These are phyloP conservation scores for Laguncularia racemosa DNA, from an alignment of 345 rosid genomes.

Conservation along the genomic window DNA sequence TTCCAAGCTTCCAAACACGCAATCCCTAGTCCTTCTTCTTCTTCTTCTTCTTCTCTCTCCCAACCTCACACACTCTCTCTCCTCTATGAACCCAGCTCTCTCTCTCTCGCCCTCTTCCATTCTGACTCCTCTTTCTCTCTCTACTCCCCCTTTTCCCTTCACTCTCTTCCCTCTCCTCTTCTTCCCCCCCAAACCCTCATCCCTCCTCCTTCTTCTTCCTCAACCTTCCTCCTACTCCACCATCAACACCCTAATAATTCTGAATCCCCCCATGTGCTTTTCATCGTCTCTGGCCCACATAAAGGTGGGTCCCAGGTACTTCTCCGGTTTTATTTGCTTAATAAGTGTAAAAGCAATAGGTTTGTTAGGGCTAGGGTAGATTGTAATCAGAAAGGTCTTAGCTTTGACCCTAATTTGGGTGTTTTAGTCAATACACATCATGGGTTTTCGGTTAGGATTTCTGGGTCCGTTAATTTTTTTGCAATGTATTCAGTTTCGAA, in stretches of 20 bases:
- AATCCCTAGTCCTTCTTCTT: slow-evolving; percentile 24
- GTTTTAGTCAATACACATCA: slow-evolving; percentile 47
- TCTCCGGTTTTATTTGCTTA: slow-evolving; percentile 37
- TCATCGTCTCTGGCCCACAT: slow-evolving; percentile 47
- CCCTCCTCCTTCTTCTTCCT: slow-evolving; percentile 36
- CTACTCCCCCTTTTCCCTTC: slow-evolving; percentile 37
- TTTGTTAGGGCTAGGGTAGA: slow-evolving; percentile 43
- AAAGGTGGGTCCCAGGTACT: slow-evolving; percentile 52
- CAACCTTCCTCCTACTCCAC: slow-evolving; percentile 35
- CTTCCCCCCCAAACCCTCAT: slow-evolving; percentile 28
- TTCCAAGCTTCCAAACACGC: slow-evolving; percentile 38
- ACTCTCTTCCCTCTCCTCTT: slow-evolving; percentile 19
- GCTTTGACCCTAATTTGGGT: slow-evolving; percentile 44
- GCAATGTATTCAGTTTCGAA: slow-evolving; percentile 49
- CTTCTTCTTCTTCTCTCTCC: slow-evolving; percentile 18
- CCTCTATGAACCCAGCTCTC: slow-evolving; percentile 57
- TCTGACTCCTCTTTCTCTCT: slow-evolving; percentile 61
- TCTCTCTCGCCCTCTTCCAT: slow-evolving; percentile 58
- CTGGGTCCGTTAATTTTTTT: slow-evolving; percentile 69
- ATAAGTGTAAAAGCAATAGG: slow-evolving; percentile 12
- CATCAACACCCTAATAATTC: slow-evolving; percentile 10
- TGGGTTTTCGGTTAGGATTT: slow-evolving; percentile 50
- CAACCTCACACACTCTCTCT: slow-evolving; percentile 32
- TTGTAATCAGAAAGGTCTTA: slow-evolving; percentile 56
- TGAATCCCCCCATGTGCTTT: slow-evolving; percentile 30